Base-by-base conservation (phyloP, 495 filamentous ascomycete species). In the Symbiotaphrina buchneri region DNA sequence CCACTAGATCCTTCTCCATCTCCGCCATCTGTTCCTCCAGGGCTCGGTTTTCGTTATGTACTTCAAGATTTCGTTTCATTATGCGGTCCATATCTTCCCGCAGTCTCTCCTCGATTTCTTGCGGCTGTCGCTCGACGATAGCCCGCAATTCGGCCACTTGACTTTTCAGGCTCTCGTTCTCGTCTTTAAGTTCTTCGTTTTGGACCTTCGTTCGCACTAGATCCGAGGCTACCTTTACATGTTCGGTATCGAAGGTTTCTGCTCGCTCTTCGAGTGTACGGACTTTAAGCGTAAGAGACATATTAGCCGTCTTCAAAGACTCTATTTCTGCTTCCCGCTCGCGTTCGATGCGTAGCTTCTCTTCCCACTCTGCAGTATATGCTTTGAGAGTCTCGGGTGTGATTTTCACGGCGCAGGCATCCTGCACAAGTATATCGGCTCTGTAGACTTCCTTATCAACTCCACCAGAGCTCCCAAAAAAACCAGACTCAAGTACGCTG, bases 371-470 rank as follows among this genome's bases (percentile, higher is more conserved):
- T 0, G 61, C 45, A 1, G 71, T 71, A 49, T 99, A 99, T 1
- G 56, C 53, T 33, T 71, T 71, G 16, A 99, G 68, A 43, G 69
- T 63, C 37, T 83, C 77, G 1, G 72, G 65, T 0, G 77, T 77
- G 39, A 99, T 72, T 34, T 76, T 76, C 11, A 93, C 63, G n/a
- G 73, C 69, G 45, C 83, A 94, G 10, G 87, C 87, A 49, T 99
- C 87, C 33, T 78, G 78, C 4, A 99, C 80, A 37, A 99, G 59
- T 39, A 81, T 63, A 46, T 99, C 90, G 8, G 90, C 85, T 15
- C 83, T 72, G 47, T 99, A 99, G 7, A 95, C 61, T 40, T 93
- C 87, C 49, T 92, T 94, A 44, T 99, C 87, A 8, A 76, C 65
- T 39, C 73, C 78, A 14, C 72, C 81, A 14, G 79, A 77, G 50